Base-by-base conservation (phyloP, 306 rosid genomes). In the Cucurbita pepo region DNA sequence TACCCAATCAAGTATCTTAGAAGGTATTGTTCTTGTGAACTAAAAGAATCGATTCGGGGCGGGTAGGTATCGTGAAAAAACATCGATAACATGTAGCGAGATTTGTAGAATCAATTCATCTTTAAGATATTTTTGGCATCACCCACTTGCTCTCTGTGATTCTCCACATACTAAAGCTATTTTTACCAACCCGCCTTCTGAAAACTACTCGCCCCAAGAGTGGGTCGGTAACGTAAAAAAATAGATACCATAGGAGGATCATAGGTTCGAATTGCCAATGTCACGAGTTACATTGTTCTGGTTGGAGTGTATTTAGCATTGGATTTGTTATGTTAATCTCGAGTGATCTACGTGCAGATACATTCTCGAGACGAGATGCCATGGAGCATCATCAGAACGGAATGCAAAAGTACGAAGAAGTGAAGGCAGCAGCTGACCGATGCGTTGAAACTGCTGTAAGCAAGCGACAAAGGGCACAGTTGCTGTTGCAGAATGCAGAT, bases 401-500 rank as follows among this genome's bases (percentile, higher is more conserved):
- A 0, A 10, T 73, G 56, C 59, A 19, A 3, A 88, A 61, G 72
- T 75, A 80, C 30, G 83, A 90, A 75, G 87, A 79, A 51, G 91
- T 96, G 12, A 80, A 87, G 74, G 87, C 83, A 5, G 62, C 78
- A 0, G 97, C 88, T 13, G 53, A 78, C 0, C 76, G 69, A 73
- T 77, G 80, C 1, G 61, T 65, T 72, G 86, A 87, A 71, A n/a
- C 73, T 8, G 97, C 98, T 0, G 52, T 88, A 12, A 36, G 38
- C 19, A 88, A 87, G 66, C 91, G 98, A 4, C 81, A 38, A 34
- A 81, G 79, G 74, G 98, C 96, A 43, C 91, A 87, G 73, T 3
- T 74, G 47, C 89, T 90, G 15, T 74, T 82, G 82, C 79, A 79
- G 60, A 90, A 83, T 25, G 98, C 97, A 57, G 97, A 93, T 79